Conservation (phyloP, 106 monocot species). For the Allium cepa region DNA sequence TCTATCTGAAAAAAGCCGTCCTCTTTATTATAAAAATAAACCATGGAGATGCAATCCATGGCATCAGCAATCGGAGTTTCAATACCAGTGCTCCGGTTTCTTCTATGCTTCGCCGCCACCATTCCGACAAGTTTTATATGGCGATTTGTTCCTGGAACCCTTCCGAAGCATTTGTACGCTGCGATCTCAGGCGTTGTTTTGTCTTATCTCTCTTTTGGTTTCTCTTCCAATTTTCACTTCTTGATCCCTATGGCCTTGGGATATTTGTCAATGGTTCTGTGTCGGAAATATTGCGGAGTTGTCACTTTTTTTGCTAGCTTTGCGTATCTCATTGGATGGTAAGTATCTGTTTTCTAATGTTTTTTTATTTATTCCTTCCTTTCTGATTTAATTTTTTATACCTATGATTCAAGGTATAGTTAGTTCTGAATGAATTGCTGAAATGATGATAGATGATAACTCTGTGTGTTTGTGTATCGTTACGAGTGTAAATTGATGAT, state of each 20-base stretch:
- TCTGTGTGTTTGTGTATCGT: background rate
- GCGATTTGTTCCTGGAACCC: conserved; percentile 52
- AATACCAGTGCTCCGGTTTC: conserved; percentile 87
- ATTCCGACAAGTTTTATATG: conserved; percentile 66
- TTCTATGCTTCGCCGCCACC: conserved; percentile 85
- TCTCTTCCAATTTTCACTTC: conserved; percentile 84
- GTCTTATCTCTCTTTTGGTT: conserved; percentile 86
- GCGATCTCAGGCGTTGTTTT: conserved; percentile 61
- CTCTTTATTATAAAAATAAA: no score
- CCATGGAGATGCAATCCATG: conserved; percentile 55
- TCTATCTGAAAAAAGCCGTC: no score
- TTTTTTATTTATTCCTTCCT: background rate
- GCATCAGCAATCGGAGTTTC: conserved; percentile 94
- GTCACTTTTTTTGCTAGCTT: conserved; percentile 76
- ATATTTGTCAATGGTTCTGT: conserved; percentile 65
- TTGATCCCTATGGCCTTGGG: conserved; percentile 74
- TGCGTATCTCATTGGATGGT: conserved; percentile 93
- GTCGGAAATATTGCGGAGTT: conserved; percentile 48
- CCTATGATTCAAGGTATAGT: background rate
- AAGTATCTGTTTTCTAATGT: conserved; percentile 2
- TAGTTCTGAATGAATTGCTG: background rate
- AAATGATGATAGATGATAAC: background rate
- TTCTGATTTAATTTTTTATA: background rate
- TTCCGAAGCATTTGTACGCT: conserved; percentile 68
- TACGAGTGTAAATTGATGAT: no score